Evolutionary conservation across 345 rosid genomes (phyloP).

Genomic region (Aurinia saxatilis): DNA sequence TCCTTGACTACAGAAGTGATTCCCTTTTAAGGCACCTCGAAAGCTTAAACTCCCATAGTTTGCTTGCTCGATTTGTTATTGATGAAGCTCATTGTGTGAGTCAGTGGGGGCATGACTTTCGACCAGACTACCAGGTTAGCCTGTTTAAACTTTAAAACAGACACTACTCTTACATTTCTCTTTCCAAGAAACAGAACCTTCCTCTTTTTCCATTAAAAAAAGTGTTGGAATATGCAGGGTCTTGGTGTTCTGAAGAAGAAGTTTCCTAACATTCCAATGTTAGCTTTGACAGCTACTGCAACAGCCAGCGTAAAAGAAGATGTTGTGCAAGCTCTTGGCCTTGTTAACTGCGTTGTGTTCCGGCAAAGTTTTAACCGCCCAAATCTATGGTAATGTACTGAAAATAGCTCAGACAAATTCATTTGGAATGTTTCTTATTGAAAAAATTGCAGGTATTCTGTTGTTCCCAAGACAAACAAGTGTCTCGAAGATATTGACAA

Average conservation of each 20-base stretch:
- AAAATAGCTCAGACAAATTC: not conserved
- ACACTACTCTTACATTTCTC: not conserved
- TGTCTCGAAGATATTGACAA: conserved; percentile 88
- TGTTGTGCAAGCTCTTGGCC: conserved; percentile 94
- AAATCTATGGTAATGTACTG: conserved; percentile 47
- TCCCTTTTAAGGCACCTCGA: conserved; percentile 71
- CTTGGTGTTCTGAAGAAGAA: conserved; percentile 86
- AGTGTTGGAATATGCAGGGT: conserved; percentile 41
- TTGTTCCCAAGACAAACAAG: conserved; percentile 82
- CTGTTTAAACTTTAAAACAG: not conserved
- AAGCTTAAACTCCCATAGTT: conserved; percentile 55
- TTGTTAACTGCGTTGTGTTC: conserved; percentile 75
- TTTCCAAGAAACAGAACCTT: not conserved
- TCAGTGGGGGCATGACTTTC: conserved; percentile 97
- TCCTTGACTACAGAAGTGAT: conserved; percentile 61
- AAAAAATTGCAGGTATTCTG: conserved; percentile 59
- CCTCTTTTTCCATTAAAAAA: not conserved
- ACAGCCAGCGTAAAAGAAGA: conserved; percentile 98
- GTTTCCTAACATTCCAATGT: conserved; percentile 72
- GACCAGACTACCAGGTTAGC: conserved; percentile 92
- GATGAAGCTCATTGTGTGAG: conserved; percentile 99
- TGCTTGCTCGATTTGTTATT: conserved; percentile 88
- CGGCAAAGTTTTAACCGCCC: conserved; percentile 93
- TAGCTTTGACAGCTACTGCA: conserved; percentile 94
- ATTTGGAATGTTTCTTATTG: conserved; percentile 22